Percentiles rank a stretch among this genome's conserved stretches.
These are phyloP conservation scores for Jimgerdemannia flammicorona DNA, from an alignment of 192 early-diverging fungal species.

Conservation along the genomic window DNA sequence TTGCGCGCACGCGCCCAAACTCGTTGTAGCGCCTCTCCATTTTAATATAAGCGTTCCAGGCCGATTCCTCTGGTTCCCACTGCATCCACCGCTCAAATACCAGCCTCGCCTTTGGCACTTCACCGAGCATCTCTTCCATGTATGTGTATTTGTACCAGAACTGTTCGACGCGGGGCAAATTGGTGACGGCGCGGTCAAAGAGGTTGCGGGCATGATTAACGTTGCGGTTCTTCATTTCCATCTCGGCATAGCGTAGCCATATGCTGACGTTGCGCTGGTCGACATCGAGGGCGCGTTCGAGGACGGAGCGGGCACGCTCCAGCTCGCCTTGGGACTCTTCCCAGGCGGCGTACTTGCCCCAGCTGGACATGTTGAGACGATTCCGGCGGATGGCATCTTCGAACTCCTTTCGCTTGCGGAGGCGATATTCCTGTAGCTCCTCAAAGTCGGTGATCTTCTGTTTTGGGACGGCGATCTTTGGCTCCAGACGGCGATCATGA, in stretches of 20 bases:
- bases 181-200: slow-evolving; percentile 85
- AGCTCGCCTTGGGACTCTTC: slow-evolving; percentile 90
- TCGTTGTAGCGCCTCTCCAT: slow-evolving; percentile 91
- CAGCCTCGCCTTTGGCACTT: slow-evolving; percentile 80
- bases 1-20: slow-evolving; percentile 67
- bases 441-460: slow-evolving; percentile 91
- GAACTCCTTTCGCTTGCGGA: slow-evolving; percentile 89
- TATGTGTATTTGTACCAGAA: slow-evolving; percentile 97
- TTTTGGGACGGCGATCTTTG: slow-evolving; percentile 61
- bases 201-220: slow-evolving; percentile 91
- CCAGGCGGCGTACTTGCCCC: slow-evolving; percentile 96
- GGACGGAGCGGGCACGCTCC: slow-evolving; percentile 81
- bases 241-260: slow-evolving; percentile 91
- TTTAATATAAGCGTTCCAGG: slow-evolving; percentile 94
- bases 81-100: slow-evolving; percentile 99
- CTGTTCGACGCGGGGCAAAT: slow-evolving; percentile 81
- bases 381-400: slow-evolving; percentile 90
- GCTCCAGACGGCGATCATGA: slow-evolving; percentile 71
- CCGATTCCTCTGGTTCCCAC: slow-evolving; percentile 92
- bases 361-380: slow-evolving; percentile 79
- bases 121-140: slow-evolving; percentile 97
- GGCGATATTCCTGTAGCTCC: slow-evolving; percentile 88
- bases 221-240: slow-evolving; percentile 98
- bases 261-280: slow-evolving; percentile 84
- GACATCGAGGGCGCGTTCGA: slow-evolving; percentile 89